These are phyloP conservation scores for Boechera stricta DNA, from an alignment of 345 rosid species.

Conservation along the genomic window DNA sequence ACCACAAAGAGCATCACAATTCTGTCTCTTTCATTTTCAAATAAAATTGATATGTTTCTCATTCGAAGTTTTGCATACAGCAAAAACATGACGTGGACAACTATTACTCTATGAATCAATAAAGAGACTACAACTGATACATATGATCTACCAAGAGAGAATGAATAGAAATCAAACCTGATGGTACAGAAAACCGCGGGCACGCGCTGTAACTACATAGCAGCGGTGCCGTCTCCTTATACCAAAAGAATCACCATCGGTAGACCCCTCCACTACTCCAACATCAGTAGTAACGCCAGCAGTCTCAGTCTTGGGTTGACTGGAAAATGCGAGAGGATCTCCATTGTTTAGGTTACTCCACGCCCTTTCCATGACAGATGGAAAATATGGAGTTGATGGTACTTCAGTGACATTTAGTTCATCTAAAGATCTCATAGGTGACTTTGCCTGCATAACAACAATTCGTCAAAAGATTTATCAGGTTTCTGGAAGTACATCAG, in stretches of 20 bases:
- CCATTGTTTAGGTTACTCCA: conserved; percentile 37
- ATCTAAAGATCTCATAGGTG: conserved; percentile 79
- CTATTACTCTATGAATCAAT: conserved; percentile 6
- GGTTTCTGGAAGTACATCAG: conserved; percentile 1
- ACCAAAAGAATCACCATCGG: conserved; percentile 51
- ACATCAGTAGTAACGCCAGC: conserved; percentile 39
- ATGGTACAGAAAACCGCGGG: conserved; percentile 87
- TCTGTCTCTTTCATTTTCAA: not conserved
- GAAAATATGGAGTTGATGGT: conserved; percentile 68
- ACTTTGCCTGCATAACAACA: conserved; percentile 64
- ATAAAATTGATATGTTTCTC: conserved; percentile 6
- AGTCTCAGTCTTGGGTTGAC: conserved; percentile 33
- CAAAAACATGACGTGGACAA: not conserved
- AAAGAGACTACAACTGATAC: conserved; percentile 6
- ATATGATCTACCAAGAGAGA: not conserved
- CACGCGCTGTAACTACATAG: conserved; percentile 73
- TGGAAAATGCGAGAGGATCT: conserved; percentile 44
- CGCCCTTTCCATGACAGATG: conserved; percentile 57
- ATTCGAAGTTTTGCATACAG: not conserved
- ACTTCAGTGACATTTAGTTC: conserved; percentile 74
- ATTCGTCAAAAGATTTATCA: conserved; percentile 4
- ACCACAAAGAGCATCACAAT: conserved; percentile 10
- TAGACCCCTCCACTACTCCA: conserved; percentile 23
- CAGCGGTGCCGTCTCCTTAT: conserved; percentile 65
- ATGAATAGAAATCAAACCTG: conserved; percentile 57